phyloP scores from a whole-genome alignment of 2,329 filamentous ascomycete genomes.

The Scolecobasidium constrictum region DNA sequence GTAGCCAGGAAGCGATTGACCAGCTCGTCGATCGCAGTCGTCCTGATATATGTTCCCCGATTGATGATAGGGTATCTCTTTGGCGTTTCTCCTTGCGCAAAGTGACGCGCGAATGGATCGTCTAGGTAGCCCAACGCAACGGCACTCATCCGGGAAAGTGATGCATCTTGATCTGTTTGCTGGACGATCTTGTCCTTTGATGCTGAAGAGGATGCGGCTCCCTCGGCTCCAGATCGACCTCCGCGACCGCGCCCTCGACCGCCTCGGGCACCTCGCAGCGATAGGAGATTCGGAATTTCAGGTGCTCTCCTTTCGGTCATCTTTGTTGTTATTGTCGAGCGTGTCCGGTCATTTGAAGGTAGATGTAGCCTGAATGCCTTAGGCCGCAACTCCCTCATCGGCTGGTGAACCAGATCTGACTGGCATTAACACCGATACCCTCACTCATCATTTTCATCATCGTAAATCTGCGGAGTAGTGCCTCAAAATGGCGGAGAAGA shows the following conservation, averaged over 20 bases:
- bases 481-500: slow-evolving; percentile 44
- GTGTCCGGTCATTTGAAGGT: too few species aligned
- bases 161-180: slow-evolving; percentile 84
- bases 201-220: slow-evolving; percentile 18
- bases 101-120: slow-evolving; percentile 65
- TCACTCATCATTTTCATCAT: too few species aligned
- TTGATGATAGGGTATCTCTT: slow-evolving; percentile 87
- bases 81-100: slow-evolving; percentile 47
- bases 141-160: slow-evolving; percentile 77
- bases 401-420: too few species aligned
- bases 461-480: too few species aligned
- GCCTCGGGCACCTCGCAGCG: slow-evolving; percentile 35
- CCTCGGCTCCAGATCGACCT: slow-evolving; percentile 12
- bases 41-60: slow-evolving; percentile 93
- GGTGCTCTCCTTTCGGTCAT: slow-evolving; percentile 3
- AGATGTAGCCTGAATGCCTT: too few species aligned
- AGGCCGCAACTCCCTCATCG: too few species aligned
- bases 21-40: slow-evolving; percentile 68
- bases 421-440: too few species aligned
- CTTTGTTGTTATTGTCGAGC: not conserved
- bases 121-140: slow-evolving; percentile 75
- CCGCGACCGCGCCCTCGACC: slow-evolving; percentile 21
- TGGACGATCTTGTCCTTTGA: slow-evolving; percentile 66
- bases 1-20: slow-evolving; percentile 57
- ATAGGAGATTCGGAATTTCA: slow-evolving; percentile 9